These are phyloP conservation scores for Entophlyctis luteolus DNA, from an alignment of 192 early-diverging fungal species.

Conservation along the genomic window DNA sequence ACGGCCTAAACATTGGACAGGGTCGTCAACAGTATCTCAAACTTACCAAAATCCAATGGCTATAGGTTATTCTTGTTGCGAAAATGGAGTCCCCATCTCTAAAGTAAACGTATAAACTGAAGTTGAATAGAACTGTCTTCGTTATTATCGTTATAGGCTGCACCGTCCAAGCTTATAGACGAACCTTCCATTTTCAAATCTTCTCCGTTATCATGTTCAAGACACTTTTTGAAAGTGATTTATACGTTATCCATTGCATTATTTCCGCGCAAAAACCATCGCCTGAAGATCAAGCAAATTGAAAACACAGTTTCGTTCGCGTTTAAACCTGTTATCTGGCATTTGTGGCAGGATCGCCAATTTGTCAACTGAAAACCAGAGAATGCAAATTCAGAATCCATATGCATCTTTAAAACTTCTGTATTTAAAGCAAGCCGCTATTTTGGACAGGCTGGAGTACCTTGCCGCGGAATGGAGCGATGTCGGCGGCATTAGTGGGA, in stretches of 20 bases:
- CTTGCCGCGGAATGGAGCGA: background rate
- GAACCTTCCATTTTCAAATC: slow-evolving; percentile 30
- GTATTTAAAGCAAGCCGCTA: background rate
- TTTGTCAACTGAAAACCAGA: too few relatives aligned
- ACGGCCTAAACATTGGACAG: too few relatives aligned
- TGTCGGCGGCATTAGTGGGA: background rate
- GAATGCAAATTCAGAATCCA: slow-evolving; percentile 28
- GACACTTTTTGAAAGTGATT: background rate
- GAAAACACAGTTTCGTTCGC: slow-evolving; percentile 87
- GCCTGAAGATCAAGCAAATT: slow-evolving; percentile 79
- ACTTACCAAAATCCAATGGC: too few relatives aligned
- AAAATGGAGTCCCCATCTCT: slow-evolving; percentile 81
- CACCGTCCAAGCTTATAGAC: slow-evolving; percentile 66
- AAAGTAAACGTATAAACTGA: slow-evolving; percentile 80
- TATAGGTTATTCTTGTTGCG: slow-evolving; percentile 91
- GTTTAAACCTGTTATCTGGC: slow-evolving; percentile 89
- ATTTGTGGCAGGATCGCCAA: slow-evolving; percentile 44
- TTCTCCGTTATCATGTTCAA: slow-evolving; percentile 38
- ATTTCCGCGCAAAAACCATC: slow-evolving; percentile 47
- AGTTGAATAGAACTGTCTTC: slow-evolving; percentile 86
- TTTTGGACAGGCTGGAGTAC: background rate
- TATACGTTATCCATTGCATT: background rate
- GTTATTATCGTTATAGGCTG: too few relatives aligned
- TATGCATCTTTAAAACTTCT: too few relatives aligned
- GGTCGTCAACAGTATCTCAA: too few relatives aligned